Conservation (phyloP, 2,329 filamentous ascomycete species). For the Curvularia hawaiiensis region DNA sequence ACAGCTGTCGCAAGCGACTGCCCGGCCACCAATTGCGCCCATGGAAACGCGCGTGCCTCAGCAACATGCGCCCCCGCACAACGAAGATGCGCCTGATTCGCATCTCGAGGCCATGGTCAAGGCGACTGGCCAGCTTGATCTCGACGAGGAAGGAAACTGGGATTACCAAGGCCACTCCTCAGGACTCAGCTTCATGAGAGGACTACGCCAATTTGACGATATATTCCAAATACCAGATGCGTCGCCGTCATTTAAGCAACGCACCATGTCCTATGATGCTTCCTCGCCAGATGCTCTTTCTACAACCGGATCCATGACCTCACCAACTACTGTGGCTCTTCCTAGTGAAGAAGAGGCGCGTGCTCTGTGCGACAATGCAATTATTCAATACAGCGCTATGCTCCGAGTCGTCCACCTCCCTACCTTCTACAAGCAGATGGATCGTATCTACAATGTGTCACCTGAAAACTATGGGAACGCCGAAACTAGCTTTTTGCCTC, state of each 20-base stretch:
- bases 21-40: slow-evolving; percentile 29
- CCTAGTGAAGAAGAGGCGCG: slow-evolving; percentile 66
- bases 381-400: slow-evolving; percentile 67
- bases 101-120: slow-evolving; percentile 94
- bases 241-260: slow-evolving; percentile 62
- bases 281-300: slow-evolving; percentile 75
- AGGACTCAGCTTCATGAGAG: slow-evolving; percentile 83
- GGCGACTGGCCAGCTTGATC: slow-evolving; percentile 85
- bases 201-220: slow-evolving; percentile 85
- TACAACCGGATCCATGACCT: slow-evolving; percentile 55
- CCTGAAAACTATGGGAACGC: slow-evolving; percentile 52
- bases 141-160: slow-evolving; percentile 90
- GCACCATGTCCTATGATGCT: slow-evolving; percentile 62
- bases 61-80: slow-evolving; percentile 23
- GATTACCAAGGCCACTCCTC: slow-evolving; percentile 96
- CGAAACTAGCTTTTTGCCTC: slow-evolving; percentile 55
- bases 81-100: slow-evolving; percentile 58
- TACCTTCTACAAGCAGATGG: slow-evolving; percentile 76
- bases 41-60: slow-evolving; percentile 30
- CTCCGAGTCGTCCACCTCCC: slow-evolving; percentile 81
- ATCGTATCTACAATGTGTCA: slow-evolving; percentile 75
- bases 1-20: slow-evolving; percentile 42
- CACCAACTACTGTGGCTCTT: slow-evolving; percentile 60
- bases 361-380: slow-evolving; percentile 62
- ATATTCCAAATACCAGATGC: slow-evolving; percentile 68